Percentiles rank a stretch among this genome's conserved stretches.
Evolutionary conservation across 176 grass and related monocot species (phyloP).

Genomic region (Zea luxurians): DNA sequence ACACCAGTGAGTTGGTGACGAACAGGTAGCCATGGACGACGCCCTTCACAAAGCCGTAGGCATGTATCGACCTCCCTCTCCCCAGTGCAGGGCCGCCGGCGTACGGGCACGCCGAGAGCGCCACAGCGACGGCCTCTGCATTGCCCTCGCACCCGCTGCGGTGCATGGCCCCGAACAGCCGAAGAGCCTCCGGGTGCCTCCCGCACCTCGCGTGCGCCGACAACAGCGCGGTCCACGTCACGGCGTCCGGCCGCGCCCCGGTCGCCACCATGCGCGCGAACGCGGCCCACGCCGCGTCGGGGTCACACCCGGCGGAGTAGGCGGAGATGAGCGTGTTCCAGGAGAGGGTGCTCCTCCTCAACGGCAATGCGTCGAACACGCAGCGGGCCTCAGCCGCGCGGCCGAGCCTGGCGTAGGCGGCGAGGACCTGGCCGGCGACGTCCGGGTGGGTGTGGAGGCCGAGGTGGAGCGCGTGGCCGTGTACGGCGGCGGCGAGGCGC

Average conservation of each 20-base stretch:
- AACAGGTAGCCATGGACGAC: slow-evolving; percentile 39
- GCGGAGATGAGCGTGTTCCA: slow-evolving; percentile 68
- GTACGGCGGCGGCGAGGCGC: slow-evolving; percentile 28
- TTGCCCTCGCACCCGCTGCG: slow-evolving; percentile 36
- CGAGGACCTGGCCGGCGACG: slow-evolving; percentile 50
- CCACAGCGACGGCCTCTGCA: slow-evolving; percentile 47
- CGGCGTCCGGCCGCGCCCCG: slow-evolving; percentile 22
- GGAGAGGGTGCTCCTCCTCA: slow-evolving; percentile 38
- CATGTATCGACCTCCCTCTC: slow-evolving; percentile 51
- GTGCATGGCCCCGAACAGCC: slow-evolving; percentile 47
- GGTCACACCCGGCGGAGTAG: slow-evolving; percentile 46
- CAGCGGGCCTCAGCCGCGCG: slow-evolving; percentile 21
- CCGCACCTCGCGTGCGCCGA: slow-evolving; percentile 51
- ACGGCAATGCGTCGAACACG: slow-evolving; percentile 60
- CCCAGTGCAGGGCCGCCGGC: slow-evolving; percentile 2
- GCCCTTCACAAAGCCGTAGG: slow-evolving; percentile 43
- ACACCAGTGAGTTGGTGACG: slow-evolving; percentile 60
- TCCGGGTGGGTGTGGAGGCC: slow-evolving; percentile 49
- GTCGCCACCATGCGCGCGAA: slow-evolving; percentile 38
- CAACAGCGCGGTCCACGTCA: slow-evolving; percentile 64
- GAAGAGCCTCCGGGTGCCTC: slow-evolving; percentile 43
- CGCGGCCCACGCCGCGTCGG: not conserved
- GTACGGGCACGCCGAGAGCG: slow-evolving; percentile 58
- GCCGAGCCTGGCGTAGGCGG: slow-evolving; percentile 46
- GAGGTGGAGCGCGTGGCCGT: slow-evolving; percentile 47